Evolutionary conservation across 2,329 filamentous ascomycete species (phyloP).

Genomic region (Rhytidhysteron rufulum): DNA sequence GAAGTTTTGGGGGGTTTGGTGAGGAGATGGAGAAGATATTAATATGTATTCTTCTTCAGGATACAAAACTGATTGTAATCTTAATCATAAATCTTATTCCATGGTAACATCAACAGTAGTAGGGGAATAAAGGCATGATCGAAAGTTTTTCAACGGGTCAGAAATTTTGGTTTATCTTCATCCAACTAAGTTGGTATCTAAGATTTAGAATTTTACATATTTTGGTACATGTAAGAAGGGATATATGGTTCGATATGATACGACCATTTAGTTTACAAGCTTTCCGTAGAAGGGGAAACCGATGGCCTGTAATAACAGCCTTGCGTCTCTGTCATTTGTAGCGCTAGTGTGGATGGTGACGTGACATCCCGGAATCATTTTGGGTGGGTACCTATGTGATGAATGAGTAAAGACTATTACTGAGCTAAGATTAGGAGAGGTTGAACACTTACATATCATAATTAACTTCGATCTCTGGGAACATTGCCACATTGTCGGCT

Average conservation of each 20-base stretch:
- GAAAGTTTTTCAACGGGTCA: too few relatives aligned
- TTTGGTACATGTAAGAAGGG: constrained; percentile 14
- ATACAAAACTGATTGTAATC: too few relatives aligned
- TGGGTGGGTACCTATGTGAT: constrained; percentile 54
- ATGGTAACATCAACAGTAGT: too few relatives aligned
- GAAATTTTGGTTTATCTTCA: too few relatives aligned
- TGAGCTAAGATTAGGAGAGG: too few relatives aligned
- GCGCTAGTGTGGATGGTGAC: constrained; percentile 82
- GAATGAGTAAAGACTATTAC: background rate
- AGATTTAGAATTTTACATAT: too few relatives aligned
- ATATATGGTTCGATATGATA: background rate
- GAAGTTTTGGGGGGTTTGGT: too few relatives aligned
- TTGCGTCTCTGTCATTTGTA: constrained; percentile 78
- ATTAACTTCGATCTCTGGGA: constrained; percentile 93
- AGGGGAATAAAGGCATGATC: too few relatives aligned
- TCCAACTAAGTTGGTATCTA: too few relatives aligned
- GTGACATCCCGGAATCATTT: constrained; percentile 81
- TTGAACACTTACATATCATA: constrained; percentile 71
- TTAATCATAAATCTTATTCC: too few relatives aligned
- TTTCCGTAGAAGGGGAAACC: constrained; percentile 83
- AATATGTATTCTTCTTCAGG: too few relatives aligned
- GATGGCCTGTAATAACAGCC: constrained; percentile 67
- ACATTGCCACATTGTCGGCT: constrained; percentile 71
- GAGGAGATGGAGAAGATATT: too few relatives aligned
- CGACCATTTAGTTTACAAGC: constrained; percentile 46